Evolutionary conservation across 2,329 filamentous ascomycete species (phyloP).

Genomic region (Aspergillus neotritici): DNA sequence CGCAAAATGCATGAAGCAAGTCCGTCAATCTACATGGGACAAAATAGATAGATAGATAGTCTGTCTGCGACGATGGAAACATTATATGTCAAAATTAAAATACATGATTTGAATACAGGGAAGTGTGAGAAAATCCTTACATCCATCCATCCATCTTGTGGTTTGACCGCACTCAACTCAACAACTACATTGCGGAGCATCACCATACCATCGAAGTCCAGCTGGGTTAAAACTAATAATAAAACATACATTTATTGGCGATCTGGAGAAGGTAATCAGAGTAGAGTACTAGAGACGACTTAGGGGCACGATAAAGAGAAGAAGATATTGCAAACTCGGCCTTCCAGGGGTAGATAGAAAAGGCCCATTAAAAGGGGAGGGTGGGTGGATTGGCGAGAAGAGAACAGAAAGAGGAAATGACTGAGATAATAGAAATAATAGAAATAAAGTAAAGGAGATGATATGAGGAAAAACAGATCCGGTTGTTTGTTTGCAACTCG

Average conservation of each 20-base stretch:
- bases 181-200: not conserved
- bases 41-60: not conserved
- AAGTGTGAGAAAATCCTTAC: too few species aligned
- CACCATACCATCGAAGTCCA: not conserved
- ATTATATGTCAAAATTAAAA: too few species aligned
- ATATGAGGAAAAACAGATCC: slow-evolving; percentile 4
- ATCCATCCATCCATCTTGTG: too few species aligned
- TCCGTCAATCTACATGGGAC: not conserved
- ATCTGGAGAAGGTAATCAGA: slow-evolving; percentile 1
- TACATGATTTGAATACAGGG: too few species aligned
- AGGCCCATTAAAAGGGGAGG: too few species aligned
- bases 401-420: slow-evolving; percentile 4
- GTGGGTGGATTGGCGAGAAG: not conserved
- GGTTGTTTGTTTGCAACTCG: not conserved
- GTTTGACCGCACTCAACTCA: too few species aligned
- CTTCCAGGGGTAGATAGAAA: too few species aligned
- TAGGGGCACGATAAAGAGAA: not conserved
- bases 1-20: not conserved
- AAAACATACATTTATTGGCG: slow-evolving; percentile 9
- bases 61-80: too few species aligned
- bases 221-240: not conserved
- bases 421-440: not conserved
- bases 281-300: too few species aligned
- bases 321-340: not conserved
- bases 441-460: slow-evolving; percentile 1